Conservation (phyloP, 164 flowering plant genomes). For the Protea cynaroides region DNA sequence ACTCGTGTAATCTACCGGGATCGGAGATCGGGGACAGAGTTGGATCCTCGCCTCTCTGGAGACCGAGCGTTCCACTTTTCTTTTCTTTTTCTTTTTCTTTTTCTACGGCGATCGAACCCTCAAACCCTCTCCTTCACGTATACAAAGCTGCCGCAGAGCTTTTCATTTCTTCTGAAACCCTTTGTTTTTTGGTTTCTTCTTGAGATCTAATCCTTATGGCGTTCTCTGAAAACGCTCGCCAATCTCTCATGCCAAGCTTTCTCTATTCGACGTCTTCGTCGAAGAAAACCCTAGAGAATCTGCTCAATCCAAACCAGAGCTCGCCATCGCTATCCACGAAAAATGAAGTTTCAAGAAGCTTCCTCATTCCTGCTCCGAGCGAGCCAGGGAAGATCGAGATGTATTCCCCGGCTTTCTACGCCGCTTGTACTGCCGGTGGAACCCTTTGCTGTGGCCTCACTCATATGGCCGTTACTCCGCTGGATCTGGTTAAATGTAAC, state of each 20-base stretch:
- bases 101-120: too few relatives aligned
- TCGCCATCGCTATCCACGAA: slow-evolving; percentile 4
- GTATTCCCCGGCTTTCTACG: slow-evolving; percentile 62
- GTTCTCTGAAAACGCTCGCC: slow-evolving; percentile 23
- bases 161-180: not conserved
- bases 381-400: slow-evolving; percentile 52
- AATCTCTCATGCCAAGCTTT: slow-evolving; percentile 40
- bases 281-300: slow-evolving; percentile 11
- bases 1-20: too few relatives aligned
- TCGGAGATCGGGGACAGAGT: not conserved
- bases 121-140: not conserved
- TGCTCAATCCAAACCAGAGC: slow-evolving; percentile 2
- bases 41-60: too few relatives aligned
- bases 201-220: slow-evolving; percentile 26
- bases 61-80: not conserved
- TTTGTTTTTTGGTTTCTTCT: not conserved
- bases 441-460: slow-evolving; percentile 53
- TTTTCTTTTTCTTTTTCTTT: not conserved
- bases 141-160: too few relatives aligned
- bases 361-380: slow-evolving; percentile 46
- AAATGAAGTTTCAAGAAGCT: slow-evolving; percentile 15
- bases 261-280: slow-evolving; percentile 32
- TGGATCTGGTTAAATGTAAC: slow-evolving; percentile 78
- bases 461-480: slow-evolving; percentile 66
- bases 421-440: slow-evolving; percentile 60